Evolutionary conservation across 2,329 filamentous ascomycete genomes (phyloP), one percentile per base, ranked within the genome.

Genomic region (Colletotrichum sojae): DNA sequence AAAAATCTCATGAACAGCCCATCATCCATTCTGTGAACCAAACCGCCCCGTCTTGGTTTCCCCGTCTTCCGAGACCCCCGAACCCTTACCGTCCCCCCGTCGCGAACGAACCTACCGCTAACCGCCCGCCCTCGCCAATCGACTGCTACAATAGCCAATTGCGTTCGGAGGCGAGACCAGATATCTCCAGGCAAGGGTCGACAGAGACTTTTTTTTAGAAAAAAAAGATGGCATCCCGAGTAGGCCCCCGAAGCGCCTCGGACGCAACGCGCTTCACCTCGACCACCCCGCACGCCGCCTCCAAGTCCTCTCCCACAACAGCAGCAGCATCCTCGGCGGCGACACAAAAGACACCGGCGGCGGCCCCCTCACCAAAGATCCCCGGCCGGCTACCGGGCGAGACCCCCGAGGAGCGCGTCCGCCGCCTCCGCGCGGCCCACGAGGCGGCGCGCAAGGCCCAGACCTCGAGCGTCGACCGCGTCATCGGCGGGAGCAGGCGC

Each of bases 181-280:
- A 31, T 10, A 31, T 3, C 27, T 10, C 9, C 27, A 31, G 27
- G 2, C 27, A 31, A 9, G 8, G 8, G 1, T 31, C 27, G 27
- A 20, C 40, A 49, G 27, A 31, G 31, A 36, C n/a, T 46, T 10
- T 22, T 22, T n/a, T n/a, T n/a, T n/a, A n/a, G n/a, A 4, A 25
- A 18, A 22, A 36, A 18, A 16, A 69, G 74, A 84, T 84, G 82
- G 79, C 80, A 65, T 80, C 80, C 40, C 78, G 79, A 73, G 80
- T 84, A 52, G 83, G 83, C 72, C 86, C 91, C 70, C 91, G 92
- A 78, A 93, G 89, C 82, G 90, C 92, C 78, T 89, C 89, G 75
- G 93, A 95, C 79, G 93, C 93, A 73, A 96, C 93, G 75, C 91
- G 92, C 77, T 96, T 84, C 78, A 84, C 82, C 43, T 83, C 82